These are phyloP conservation scores for Venturia carpophila DNA, from an alignment of 2,329 filamentous ascomycete species.

Conservation along the genomic window DNA sequence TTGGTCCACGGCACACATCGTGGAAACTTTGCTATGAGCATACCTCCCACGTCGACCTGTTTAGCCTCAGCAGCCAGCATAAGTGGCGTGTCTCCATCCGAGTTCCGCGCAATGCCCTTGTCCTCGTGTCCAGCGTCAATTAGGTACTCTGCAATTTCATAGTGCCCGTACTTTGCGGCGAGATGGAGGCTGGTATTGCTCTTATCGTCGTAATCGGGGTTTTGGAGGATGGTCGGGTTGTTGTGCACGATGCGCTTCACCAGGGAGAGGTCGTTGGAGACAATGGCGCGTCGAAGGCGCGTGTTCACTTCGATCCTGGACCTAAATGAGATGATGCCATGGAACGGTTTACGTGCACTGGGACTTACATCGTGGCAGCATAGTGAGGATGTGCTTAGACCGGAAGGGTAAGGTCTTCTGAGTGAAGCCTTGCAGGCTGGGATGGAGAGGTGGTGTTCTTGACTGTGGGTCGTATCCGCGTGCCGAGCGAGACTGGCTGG, in stretches of 20 bases:
- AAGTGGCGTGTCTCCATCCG: constrained; percentile 69
- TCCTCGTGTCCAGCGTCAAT: constrained; percentile 67
- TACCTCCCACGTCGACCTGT: constrained; percentile 65
- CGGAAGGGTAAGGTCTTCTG: background rate
- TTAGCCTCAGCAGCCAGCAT: constrained; percentile 67
- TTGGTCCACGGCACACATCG: constrained; percentile 58
- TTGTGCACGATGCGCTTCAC: constrained; percentile 68
- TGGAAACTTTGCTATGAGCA: constrained; percentile 59
- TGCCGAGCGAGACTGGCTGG: background rate
- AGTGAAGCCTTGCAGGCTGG: background rate
- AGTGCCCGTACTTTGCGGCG: constrained; percentile 64
- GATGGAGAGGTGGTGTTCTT: background rate
- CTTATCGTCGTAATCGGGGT: constrained; percentile 67
- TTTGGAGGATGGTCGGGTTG: constrained; percentile 64
- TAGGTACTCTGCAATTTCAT: constrained; percentile 61
- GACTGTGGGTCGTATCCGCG: background rate
- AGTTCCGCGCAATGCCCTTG: constrained; percentile 67
- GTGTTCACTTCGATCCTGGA: constrained; percentile 66
- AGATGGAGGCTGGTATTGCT: constrained; percentile 81
- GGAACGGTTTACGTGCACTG: background rate
- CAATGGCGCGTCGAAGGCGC: constrained; percentile 74
- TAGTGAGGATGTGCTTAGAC: constrained; percentile 9
- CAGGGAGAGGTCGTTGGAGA: constrained; percentile 63
- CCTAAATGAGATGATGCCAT: background rate
- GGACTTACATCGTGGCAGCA: constrained; percentile 16